Evolutionary conservation across 2,329 filamentous ascomycete genomes (phyloP), one percentile per base, ranked within the genome.

Genomic region (Didymella pinodella): DNA sequence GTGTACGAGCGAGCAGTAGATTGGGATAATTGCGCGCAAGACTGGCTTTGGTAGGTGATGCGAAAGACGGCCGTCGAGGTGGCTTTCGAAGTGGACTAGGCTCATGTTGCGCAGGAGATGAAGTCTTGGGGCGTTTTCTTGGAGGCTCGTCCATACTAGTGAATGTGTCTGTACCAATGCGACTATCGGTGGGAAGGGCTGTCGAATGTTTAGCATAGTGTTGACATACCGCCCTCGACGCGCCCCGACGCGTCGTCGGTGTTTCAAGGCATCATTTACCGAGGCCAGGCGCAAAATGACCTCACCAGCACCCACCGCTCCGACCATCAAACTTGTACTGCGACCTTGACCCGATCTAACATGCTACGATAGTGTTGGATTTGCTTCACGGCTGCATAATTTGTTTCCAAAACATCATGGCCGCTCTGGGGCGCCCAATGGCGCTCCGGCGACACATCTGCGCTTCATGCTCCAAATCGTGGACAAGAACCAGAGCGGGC

Each of bases 41-140:
- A 51, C 74, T 78, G 22, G 77, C 73, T 69, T 76, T 78, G 2
- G 76, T 79, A 16, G 77, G 77, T 18, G 77, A 79, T 45, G 72
- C 71, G 49, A 72, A 79, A 2, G 77, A 79, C 0, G 75, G 68
- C 48, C 75, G 66, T 53, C 72, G 68, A 22, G 74, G 70, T 36
- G 70, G 71, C 50, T 75, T 70, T 60, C 69, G 69, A 26, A 74
- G 34, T 48, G 71, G 73, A 45, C 67, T 72, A 4, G 69, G 64
- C 1, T 59, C 48, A 38, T 60, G 54, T 38, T 66, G 63, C 2
- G 61, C 57, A 25, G 73, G 71, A 2, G 75, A 73, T 31, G 68
- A 66, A 7, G 73, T 76, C 54, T 66, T 76, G 50, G 71, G 69
- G 44, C 75, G 69, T 64, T 79, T 79, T 47, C 68, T 65, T 8